phyloP scores from a whole-genome alignment of 345 rosid species.

The Citrus hindsii region DNA sequence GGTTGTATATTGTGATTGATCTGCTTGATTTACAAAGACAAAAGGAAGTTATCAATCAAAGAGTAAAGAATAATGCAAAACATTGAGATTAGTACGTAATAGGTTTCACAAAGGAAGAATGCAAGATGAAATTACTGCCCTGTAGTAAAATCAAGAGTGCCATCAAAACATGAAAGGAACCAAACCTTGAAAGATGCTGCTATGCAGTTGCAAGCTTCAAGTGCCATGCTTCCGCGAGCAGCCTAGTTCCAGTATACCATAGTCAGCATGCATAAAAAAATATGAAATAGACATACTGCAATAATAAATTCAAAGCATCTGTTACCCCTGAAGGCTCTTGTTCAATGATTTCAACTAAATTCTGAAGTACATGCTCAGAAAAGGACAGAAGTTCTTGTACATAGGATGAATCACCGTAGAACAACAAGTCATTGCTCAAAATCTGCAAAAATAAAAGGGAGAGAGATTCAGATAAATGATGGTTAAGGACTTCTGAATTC shows the following conservation, averaged over 20 bases:
- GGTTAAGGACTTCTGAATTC: neutral
- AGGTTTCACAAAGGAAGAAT: neutral
- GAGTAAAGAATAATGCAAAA: neutral
- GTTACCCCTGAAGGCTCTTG: conserved; percentile 68
- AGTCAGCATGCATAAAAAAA: conserved; percentile 16
- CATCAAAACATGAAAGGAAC: neutral
- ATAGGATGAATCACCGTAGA: conserved; percentile 64
- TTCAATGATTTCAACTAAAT: conserved; percentile 49
- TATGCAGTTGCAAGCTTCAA: conserved; percentile 88
- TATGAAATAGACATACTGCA: neutral
- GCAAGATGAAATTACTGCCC: neutral
- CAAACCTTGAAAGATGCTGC: conserved; percentile 60
- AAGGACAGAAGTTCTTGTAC: conserved; percentile 47
- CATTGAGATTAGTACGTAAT: neutral
- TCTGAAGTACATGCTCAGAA: conserved; percentile 36
- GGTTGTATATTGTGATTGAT: conserved; percentile 32
- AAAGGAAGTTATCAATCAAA: neutral
- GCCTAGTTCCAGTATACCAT: conserved; percentile 35
- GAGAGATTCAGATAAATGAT: neutral
- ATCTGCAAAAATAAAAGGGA: conserved; percentile 34
- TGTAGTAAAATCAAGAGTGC: neutral
- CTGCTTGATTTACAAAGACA: conserved; percentile 34
- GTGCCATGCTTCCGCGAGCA: conserved; percentile 72
- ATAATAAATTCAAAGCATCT: neutral
- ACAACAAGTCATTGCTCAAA: conserved; percentile 54